A percentile compares a stretch with the other conserved stretches of the same genome.
Conservation (phyloP, 2,329 filamentous ascomycete genomes). For the Paradendryphiella salina region DNA sequence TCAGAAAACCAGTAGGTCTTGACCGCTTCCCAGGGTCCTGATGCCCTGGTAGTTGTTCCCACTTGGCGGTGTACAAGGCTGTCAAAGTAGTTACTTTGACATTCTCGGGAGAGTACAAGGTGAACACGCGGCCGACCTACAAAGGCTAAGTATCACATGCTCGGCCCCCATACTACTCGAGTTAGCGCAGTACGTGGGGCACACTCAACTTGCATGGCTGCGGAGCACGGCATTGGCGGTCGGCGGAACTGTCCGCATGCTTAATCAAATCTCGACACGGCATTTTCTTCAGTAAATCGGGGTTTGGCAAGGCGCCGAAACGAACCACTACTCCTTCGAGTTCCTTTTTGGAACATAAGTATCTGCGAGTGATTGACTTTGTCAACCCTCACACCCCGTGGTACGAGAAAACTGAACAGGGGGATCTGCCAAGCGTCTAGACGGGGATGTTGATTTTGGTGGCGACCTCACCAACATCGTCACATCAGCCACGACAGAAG, state of each 20-base stretch:
- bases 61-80: background rate
- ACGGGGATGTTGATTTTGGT: no score
- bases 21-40: background rate
- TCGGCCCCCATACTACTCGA: background rate
- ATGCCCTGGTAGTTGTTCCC: no score
- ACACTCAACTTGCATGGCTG: background rate
- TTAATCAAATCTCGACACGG: background rate
- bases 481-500: no score
- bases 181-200: slow-evolving; percentile 5
- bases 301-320: background rate
- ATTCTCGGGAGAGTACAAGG: slow-evolving; percentile 7
- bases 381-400: background rate
- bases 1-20: background rate
- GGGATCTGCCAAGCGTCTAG: no score
- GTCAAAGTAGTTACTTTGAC: background rate
- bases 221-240: background rate
- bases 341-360: slow-evolving; percentile 1
- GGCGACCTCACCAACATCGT: no score
- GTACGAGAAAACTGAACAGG: no score
- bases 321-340: background rate
- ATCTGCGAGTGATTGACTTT: slow-evolving; percentile 2
- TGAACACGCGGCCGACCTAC: slow-evolving; percentile 6
- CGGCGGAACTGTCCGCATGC: slow-evolving; percentile 1
- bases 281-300: slow-evolving; percentile 4
- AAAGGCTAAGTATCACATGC: background rate